A percentile compares a stretch with the other conserved stretches of the same genome.
Evolutionary conservation across 1,284 basidiomycete genomes (phyloP).

Genomic region (Rhodotorula glutinis): DNA sequence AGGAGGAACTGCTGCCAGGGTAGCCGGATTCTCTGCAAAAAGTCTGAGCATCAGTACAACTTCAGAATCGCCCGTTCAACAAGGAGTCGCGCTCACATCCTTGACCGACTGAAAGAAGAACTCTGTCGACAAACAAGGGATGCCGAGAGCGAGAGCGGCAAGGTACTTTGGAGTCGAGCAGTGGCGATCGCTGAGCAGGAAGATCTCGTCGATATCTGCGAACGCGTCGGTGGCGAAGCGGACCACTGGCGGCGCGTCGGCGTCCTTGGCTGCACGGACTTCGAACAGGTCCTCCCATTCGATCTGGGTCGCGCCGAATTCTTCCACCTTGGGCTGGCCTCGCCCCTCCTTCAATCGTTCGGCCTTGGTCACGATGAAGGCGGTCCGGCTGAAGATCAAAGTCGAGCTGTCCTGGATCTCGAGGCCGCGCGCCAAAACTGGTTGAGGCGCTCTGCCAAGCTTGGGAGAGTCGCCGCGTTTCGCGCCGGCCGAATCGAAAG

Average conservation of each 20-base stretch:
- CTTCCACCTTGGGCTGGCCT: constrained; percentile 53
- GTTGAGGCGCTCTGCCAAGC: neutral
- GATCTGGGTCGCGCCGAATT: constrained; percentile 60
- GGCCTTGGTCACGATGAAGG: constrained; percentile 55
- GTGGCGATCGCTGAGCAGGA: constrained; percentile 64
- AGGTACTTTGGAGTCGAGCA: constrained; percentile 73
- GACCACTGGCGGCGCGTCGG: constrained; percentile 36
- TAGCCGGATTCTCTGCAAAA: constrained; percentile 44
- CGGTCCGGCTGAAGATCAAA: constrained; percentile 54
- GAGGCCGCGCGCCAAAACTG: neutral
- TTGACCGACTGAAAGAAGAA: constrained; percentile 59
- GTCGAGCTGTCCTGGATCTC: neutral
- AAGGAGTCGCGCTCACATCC: constrained; percentile 48
- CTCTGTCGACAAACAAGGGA: constrained; percentile 69
- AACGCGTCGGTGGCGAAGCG: constrained; percentile 14
- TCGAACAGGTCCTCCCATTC: constrained; percentile 64
- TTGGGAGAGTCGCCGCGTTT: neutral
- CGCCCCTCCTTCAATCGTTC: constrained; percentile 29
- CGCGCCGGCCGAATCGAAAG: constrained; percentile 50
- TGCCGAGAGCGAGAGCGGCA: constrained; percentile 73
- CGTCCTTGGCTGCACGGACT: constrained; percentile 24
- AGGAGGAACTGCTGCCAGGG: constrained; percentile 67
- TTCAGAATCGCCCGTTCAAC: too few relatives aligned
- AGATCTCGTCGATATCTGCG: constrained; percentile 55
- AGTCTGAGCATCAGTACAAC: too few relatives aligned